phyloP scores from a whole-genome alignment of 495 filamentous ascomycete genomes.

The Xylaria castorea region DNA sequence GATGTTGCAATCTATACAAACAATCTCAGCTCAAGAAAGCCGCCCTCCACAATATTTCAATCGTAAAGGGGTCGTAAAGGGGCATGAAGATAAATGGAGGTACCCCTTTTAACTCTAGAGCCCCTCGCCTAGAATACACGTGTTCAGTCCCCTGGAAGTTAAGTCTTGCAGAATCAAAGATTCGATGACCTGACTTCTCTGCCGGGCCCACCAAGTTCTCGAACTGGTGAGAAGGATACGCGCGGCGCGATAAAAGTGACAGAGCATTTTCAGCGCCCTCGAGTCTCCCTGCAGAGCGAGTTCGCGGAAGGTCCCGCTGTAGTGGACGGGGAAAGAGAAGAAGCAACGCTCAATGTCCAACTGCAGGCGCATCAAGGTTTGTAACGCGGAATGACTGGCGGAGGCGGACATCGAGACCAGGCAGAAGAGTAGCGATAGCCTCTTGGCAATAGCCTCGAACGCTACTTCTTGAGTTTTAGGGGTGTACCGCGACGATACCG shows the following conservation, averaged over 20 bases:
- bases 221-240: constrained; percentile 28
- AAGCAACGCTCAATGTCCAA: constrained; percentile 35
- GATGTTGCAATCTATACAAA: no score
- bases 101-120: neutral
- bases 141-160: constrained; percentile 27
- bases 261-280: constrained; percentile 35
- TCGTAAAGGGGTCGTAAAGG: no score
- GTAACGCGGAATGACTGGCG: neutral
- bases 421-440: constrained; percentile 24
- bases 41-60: no score
- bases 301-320: constrained; percentile 35
- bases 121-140: neutral
- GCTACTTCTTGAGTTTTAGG: neutral
- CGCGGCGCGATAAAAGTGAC: constrained; percentile 35
- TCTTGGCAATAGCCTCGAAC: constrained; percentile 15
- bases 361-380: neutral
- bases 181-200: constrained; percentile 30
- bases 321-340: constrained; percentile 39
- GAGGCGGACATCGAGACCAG: constrained; percentile 13
- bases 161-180: constrained; percentile 31
- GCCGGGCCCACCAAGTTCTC: constrained; percentile 37
- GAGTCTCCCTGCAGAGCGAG: constrained; percentile 36
- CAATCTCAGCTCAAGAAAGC: neutral
- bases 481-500: neutral
- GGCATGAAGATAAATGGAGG: no score